Base-by-base conservation (phyloP, 169 alveolate species). In the Babesia gibsoni region DNA sequence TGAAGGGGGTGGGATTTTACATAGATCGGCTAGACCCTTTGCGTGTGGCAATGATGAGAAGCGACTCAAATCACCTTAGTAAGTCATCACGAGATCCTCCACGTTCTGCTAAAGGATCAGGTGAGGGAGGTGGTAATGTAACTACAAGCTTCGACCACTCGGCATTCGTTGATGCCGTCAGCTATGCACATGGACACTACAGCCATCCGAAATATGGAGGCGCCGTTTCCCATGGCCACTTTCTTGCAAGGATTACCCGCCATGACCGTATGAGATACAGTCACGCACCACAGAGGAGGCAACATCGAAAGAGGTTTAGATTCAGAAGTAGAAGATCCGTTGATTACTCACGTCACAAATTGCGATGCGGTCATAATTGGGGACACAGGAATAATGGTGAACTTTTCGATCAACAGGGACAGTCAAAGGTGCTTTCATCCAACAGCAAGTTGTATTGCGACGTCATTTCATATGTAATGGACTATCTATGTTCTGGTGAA, bases 11-110 rank as follows among this genome's bases (percentile, higher is more conserved):
- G 16, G 86, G 86, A 20, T 30, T 56, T 41, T 77, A 77, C 67
- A 58, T 77, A 32, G 81, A 77, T 52, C 72, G 72, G 49, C 37
- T 77, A 67, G 86, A 77, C 59, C 86, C 80, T 5, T 50, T 77
- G 4, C 53, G 61, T 12, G 57, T 52, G 22, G 72, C 50, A 22
- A 72, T 29, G 45, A 54, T 30, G 49, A 39, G 9, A 4, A 41
- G 32, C 23, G 22, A 35, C 37, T 52, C 52, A 16, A 25, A 65
- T 65, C 74, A 65, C n/a, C n/a, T n/a, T n/a, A n/a, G n/a, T n/a
- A n/a, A n/a, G n/a, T n/a, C n/a, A n/a, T n/a, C n/a, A n/a, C n/a
- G n/a, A n/a, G n/a, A n/a, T n/a, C n/a, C n/a, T n/a, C n/a, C n/a
- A n/a, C n/a, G n/a, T n/a, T n/a, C n/a, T n/a, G n/a, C n/a, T n/a